Base-by-base conservation (phyloP, 805 yeast species). In the Grigorovia humatica region DNA sequence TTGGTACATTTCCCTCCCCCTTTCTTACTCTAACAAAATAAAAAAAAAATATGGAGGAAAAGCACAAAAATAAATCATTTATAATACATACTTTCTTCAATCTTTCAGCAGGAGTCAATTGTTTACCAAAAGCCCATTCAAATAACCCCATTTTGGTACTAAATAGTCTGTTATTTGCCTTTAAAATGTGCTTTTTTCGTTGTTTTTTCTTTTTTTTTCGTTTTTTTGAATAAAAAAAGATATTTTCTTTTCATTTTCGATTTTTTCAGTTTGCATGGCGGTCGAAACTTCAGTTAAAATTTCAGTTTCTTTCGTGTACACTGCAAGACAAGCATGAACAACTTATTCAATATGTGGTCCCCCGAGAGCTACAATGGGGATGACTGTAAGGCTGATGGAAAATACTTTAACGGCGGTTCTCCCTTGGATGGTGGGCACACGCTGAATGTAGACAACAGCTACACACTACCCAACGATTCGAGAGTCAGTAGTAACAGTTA, bases 81-180 rank as follows among this genome's bases (percentile, higher is more conserved):
- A 18, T 15, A 12, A 27, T 11, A 63, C 74, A 50, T 61, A 74
- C 78, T 62, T 82, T 91, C 56, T 97, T 81, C 65, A 93, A 79
- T 67, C 89, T 78, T 70, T 93, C 99, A 66, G 90, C 97, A 11
- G 99, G 98, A 47, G 98, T 88, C 56, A 85, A 72, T 65, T 84
- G 80, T 75, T 88, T 87, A 9, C 99, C 99, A 71, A 93, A 93
- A 29, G 87, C 88, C 98, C 98, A 93, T 63, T 90, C 95, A 58
- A 93, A 79, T 60, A 84, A 65, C 60, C 20, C 42, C 42, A 38
- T 38, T 6, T 23, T 23, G 27, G 27, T 23, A 23, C 27, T 23
- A 23, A 23, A 23, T 23, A 6, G 3, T 23, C 38, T 32, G 4
- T 32, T 32, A 12, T 32, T 32, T 32, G 4, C 38, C 15, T 32